Evolutionary conservation across 2,329 filamentous ascomycete genomes (phyloP).

Genomic region (Apiospora malaysiana): DNA sequence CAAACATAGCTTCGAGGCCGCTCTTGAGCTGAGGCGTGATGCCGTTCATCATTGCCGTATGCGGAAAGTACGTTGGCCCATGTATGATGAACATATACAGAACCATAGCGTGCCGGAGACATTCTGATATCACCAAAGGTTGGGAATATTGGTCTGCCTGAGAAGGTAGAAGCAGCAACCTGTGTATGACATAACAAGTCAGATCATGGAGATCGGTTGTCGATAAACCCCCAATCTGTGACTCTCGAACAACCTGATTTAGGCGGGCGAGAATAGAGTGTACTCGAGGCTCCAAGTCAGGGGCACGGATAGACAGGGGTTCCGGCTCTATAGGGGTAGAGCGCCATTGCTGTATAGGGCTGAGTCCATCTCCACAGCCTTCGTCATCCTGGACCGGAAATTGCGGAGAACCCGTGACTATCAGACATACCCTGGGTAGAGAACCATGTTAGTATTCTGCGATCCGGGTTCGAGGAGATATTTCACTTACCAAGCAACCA

Average conservation of each 20-base stretch:
- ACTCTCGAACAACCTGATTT: not conserved
- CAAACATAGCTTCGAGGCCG: conserved; percentile 41
- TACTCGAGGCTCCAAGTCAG: not conserved
- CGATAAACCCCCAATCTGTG: conserved; percentile 33
- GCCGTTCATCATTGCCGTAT: conserved; percentile 46
- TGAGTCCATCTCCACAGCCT: conserved; percentile 55
- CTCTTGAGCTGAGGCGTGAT: conserved; percentile 42
- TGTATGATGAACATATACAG: conserved; percentile 61
- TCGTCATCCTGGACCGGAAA: conserved; percentile 57
- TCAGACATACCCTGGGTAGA: conserved; percentile 58
- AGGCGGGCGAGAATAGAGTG: not conserved
- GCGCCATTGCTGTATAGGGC: conserved; percentile 56
- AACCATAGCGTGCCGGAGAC: conserved; percentile 51
- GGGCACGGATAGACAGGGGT: not conserved
- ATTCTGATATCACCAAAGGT: conserved; percentile 42
- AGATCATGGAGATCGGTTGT: conserved; percentile 58
- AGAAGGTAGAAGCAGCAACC: conserved; percentile 44
- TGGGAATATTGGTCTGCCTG: not conserved
- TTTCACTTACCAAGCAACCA: conserved; percentile 56
- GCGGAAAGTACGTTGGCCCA: conserved; percentile 62
- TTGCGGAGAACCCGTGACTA: conserved; percentile 58
- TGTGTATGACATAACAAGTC: conserved; percentile 59
- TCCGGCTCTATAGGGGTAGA: conserved; percentile 11
- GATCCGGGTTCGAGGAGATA: not conserved
- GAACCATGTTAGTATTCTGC: not conserved